A percentile compares a stretch with the other conserved stretches of the same genome.
phyloP scores from a whole-genome alignment of 768 basidiomycete genomes.

The Termitomyces sp. region DNA sequence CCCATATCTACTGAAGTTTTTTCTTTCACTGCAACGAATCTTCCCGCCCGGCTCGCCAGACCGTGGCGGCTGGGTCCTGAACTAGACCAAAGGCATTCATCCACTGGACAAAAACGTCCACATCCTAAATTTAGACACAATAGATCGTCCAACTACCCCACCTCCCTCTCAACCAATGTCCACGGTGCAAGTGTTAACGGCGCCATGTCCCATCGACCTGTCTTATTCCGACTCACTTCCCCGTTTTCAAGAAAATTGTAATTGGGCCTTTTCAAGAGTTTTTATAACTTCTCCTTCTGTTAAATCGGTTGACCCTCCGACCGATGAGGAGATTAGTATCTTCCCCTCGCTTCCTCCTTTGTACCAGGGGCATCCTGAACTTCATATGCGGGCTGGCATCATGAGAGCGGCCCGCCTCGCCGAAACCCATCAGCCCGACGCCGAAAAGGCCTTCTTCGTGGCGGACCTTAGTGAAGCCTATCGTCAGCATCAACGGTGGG shows the following conservation, averaged over 20 bases:
- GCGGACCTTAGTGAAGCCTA: conserved; percentile 90
- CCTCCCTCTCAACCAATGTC: conserved; percentile 45
- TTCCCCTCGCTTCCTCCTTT: conserved; percentile 69
- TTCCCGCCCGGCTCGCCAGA: conserved; percentile 55
- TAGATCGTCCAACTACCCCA: conserved; percentile 21
- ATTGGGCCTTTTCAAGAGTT: conserved; percentile 51
- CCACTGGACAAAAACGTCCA: conserved; percentile 11
- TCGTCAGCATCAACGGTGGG: conserved; percentile 82
- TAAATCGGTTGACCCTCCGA: conserved; percentile 28
- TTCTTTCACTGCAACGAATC: conserved; percentile 53
- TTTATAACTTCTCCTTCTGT: conserved; percentile 44
- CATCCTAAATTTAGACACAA: conserved; percentile 20
- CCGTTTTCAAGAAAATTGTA: conserved; percentile 29
- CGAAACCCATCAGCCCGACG: conserved; percentile 56
- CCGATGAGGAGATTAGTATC: conserved; percentile 33
- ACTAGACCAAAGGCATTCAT: background rate
- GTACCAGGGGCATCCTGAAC: conserved; percentile 61
- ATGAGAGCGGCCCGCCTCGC: conserved; percentile 56
- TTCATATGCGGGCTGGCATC: conserved; percentile 76
- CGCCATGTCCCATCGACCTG: conserved; percentile 31
- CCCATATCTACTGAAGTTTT: conserved; percentile 53
- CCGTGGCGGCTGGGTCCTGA: conserved; percentile 56
- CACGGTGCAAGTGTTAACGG: conserved; percentile 47
- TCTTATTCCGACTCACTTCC: conserved; percentile 18
- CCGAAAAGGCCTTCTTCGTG: conserved; percentile 95